Conservation (phyloP, 2,329 filamentous ascomycete species). For the Penicillium sp. region DNA sequence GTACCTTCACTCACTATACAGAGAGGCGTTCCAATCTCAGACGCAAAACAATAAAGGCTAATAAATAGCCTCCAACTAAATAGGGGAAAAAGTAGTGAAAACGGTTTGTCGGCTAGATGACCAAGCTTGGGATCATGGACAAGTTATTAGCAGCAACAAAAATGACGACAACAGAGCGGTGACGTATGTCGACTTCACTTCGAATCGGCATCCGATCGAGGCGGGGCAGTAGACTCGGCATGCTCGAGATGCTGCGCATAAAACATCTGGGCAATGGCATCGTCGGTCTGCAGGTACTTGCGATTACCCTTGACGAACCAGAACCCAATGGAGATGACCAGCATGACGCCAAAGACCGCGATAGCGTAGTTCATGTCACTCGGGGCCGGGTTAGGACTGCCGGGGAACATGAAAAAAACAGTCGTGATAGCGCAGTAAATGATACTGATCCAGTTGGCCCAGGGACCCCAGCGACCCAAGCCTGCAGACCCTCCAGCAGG, state of each 20-base stretch:
- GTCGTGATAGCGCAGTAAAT: slow-evolving; percentile 49
- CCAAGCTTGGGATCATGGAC: no score
- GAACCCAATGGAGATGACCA: slow-evolving; percentile 46
- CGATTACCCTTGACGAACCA: slow-evolving; percentile 47
- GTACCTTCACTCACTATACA: no score
- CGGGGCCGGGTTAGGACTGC: slow-evolving; percentile 39
- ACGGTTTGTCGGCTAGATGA: no score
- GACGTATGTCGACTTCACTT: background rate
- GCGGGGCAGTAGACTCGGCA: background rate
- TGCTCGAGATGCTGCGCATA: slow-evolving; percentile 24
- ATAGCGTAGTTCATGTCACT: slow-evolving; percentile 56
- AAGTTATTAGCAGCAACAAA: no score
- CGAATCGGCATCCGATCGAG: background rate
- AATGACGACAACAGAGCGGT: no score
- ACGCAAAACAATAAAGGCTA: no score
- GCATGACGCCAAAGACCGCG: slow-evolving; percentile 52
- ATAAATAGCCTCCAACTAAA: no score
- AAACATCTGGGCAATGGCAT: slow-evolving; percentile 24
- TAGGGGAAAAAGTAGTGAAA: no score
- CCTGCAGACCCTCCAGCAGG: slow-evolving; percentile 42
- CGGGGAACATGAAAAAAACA: slow-evolving; percentile 53
- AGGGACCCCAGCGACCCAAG: slow-evolving; percentile 42
- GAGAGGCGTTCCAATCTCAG: no score
- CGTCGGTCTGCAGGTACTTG: slow-evolving; percentile 32
- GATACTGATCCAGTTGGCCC: slow-evolving; percentile 47